Base-by-base conservation (phyloP, 1,139 yeast genomes). In the Debaryomyces sp. region DNA sequence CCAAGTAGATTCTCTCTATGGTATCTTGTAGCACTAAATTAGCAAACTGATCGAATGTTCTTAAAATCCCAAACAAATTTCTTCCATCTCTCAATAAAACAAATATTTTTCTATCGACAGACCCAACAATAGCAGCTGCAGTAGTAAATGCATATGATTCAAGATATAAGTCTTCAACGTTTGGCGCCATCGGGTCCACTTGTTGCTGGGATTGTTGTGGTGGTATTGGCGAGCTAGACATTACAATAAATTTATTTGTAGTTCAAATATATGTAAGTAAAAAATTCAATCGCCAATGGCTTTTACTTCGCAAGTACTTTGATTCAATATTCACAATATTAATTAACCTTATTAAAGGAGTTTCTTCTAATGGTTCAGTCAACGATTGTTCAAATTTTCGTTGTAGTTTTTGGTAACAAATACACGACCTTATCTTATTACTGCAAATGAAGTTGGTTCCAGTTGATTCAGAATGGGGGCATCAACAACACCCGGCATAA, bases 41-140 rank as follows among this genome's bases (percentile, higher is more conserved):
- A 53, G 97, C 91, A 68, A 87, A 94, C 67, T 94, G 98, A 70
- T 94, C 99, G 68, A 94, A 94, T 1, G 98, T 91, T 68, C 99
- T 81, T 58, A 94, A 76, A 26, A 92, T 89, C 29, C 99, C 99
- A 66, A 89, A 87, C 37, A 94, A 74, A 58, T 86, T 85, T 58
- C 95, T 81, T 32, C 98, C 98, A 64, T 92, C 99, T 64, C 97
- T 86, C 56, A 94, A 76, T 43, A 90, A 79, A 7, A 91, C 96
- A 59, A 90, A 86, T 36, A 90, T 87, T 61, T 85, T 86, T 66
- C 96, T 82, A 67, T 94, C 98, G 18, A 94, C 96, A 17, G 96
- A 87, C 24, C 96, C 97, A 41, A 94, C 91, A 48, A 94, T 83
- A 26, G 97, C 96, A 1, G 98, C 98, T 0, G 98, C 96, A 1